phyloP scores from a whole-genome alignment of 352 stramenopile species.

The Globisporangium orthogonon region DNA sequence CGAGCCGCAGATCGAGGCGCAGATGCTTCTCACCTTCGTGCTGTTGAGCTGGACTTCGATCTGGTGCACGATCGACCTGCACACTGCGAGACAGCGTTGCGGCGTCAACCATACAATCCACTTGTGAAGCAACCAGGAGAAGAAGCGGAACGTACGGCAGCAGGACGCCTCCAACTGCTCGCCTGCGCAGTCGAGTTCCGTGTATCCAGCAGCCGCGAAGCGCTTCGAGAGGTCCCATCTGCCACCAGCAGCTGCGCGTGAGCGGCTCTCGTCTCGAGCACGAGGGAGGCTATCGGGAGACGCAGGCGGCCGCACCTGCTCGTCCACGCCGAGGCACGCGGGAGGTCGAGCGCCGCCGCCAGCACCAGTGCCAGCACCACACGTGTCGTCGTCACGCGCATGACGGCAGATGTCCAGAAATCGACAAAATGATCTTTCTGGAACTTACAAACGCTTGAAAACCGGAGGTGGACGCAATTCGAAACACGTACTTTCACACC shows the following conservation, averaged over 20 bases:
- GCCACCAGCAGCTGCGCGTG: too few species aligned
- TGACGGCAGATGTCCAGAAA: neutral
- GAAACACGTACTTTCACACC: too few species aligned
- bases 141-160: slow-evolving; percentile 44
- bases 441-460: too few species aligned
- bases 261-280: too few species aligned
- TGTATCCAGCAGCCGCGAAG: slow-evolving; percentile 56
- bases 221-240: slow-evolving; percentile 78
- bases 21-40: slow-evolving; percentile 28
- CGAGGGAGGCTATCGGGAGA: too few species aligned
- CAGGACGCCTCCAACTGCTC: slow-evolving; percentile 47
- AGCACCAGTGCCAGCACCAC: slow-evolving; percentile 7
- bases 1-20: too few species aligned
- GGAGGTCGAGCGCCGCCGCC: slow-evolving; percentile 5
- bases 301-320: slow-evolving; percentile 23
- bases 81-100: slow-evolving; percentile 35
- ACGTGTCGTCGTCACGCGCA: neutral
- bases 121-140: neutral
- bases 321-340: slow-evolving; percentile 36
- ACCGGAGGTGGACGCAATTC: too few species aligned
- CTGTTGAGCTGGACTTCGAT: slow-evolving; percentile 80
- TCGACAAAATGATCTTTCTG: too few species aligned
- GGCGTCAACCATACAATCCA: neutral
- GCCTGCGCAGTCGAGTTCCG: slow-evolving; percentile 58
- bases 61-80: slow-evolving; percentile 74